These are phyloP conservation scores for Mucor plumbeus DNA, from an alignment of 371 early-diverging fungal genomes.

Conservation along the genomic window DNA sequence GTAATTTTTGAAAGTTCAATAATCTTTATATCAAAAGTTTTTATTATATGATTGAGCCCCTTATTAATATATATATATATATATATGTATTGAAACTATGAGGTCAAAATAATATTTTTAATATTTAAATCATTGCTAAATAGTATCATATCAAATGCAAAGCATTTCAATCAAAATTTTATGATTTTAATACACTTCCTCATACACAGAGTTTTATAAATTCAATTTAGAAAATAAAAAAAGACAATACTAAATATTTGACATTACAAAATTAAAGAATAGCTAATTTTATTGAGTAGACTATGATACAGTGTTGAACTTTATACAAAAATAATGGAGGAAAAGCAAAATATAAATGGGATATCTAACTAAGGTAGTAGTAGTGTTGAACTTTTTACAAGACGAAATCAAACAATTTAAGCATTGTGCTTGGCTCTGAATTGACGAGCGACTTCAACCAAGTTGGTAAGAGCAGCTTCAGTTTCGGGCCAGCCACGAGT, in stretches of 20 bases:
- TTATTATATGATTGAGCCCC: no score
- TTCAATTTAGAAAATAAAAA: background rate
- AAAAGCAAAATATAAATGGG: constrained; percentile 1
- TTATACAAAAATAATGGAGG: constrained; percentile 17
- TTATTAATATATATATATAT: no score
- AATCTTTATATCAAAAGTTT: no score
- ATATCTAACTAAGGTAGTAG: constrained; percentile 20
- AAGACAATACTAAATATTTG: constrained; percentile 7
- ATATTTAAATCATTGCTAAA: no score
- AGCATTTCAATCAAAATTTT: no score
- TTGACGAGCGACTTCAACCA: constrained; percentile 82
- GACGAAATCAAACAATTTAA: constrained; percentile 7
- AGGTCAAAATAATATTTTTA: no score
- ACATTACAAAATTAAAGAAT: constrained; percentile 19
- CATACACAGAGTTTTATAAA: no score
- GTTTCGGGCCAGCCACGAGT: constrained; percentile 95
- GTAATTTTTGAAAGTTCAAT: no score
- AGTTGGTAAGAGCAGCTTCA: constrained; percentile 83
- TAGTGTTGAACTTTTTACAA: constrained; percentile 30
- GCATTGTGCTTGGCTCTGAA: constrained; percentile 56
- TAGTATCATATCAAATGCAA: no score
- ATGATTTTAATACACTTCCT: no score
- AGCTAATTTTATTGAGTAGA: constrained; percentile 14
- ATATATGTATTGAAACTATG: no score
- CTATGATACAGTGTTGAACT: constrained; percentile 40